Base-by-base conservation (phyloP, 129 eudicot species). In the Dittrichia graveolens region DNA sequence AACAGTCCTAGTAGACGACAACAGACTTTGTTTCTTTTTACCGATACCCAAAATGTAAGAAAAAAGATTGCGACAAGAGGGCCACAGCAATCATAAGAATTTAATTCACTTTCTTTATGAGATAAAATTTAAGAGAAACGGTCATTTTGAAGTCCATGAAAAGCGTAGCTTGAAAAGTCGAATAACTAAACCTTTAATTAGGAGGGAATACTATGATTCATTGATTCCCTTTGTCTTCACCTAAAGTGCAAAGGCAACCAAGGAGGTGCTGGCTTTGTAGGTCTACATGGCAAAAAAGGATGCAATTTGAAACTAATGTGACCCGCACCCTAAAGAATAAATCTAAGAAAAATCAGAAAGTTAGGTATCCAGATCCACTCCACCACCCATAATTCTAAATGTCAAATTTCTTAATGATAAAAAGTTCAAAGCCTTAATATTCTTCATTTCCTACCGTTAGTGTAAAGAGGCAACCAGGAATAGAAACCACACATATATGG, bases 301-400 rank as follows among this genome's bases (percentile, higher is more conserved):
- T 71, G 71, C 77, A 48, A 79, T 55, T 71, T 70, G 72, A 79
- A 79, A 57, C 62, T 69, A 75, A 75, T 46, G 39, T 80, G 84
- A 56, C 76, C 80, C 80, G 52, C 77, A 74, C 58, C 50, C 49
- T 67, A 45, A 19, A 57, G 72, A 74, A 63, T 65, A 64, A 57
- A 41, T 71, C 57, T 58, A 72, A 74, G 50, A 47, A 50, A 75
- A 56, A 47, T 61, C 44, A 10, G 6, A 61, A 75, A 76, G 66
- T 81, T 70, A 44, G 80, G 69, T 46, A 55, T 75, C 49, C 24
- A 46, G 75, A 72, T 52, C 73, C 75, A 77, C 65, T 78, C 70
- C 39, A 73, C 60, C 79, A 67, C 76, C 56, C 77, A 65, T 67
- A 39, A 45, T 67, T 64, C 49, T 62, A 55, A 69, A 24, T 9